These are phyloP conservation scores for Saccharomyces jurei DNA, from an alignment of 805 yeast genomes.

Conservation along the genomic window DNA sequence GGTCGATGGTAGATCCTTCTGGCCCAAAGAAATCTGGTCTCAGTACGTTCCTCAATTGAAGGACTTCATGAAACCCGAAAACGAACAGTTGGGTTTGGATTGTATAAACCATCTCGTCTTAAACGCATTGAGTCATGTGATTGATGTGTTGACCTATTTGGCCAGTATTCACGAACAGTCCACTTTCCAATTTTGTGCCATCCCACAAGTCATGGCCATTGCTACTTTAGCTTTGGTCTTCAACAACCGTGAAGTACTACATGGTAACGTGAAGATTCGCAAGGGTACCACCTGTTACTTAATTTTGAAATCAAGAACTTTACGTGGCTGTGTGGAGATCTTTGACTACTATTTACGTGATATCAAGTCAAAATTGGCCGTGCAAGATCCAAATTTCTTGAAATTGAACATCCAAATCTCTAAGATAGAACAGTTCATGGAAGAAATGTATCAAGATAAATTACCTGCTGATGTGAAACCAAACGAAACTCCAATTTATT, in stretches of 20 bases:
- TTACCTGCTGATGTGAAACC: slow-evolving; percentile 48
- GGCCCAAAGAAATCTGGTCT: slow-evolving; percentile 93
- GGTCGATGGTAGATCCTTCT: slow-evolving; percentile 85
- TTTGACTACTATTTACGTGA: slow-evolving; percentile 66
- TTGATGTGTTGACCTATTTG: slow-evolving; percentile 67
- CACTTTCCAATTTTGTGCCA: slow-evolving; percentile 84
- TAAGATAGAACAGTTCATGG: slow-evolving; percentile 81
- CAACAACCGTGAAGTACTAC: slow-evolving; percentile 68
- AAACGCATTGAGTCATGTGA: slow-evolving; percentile 70
- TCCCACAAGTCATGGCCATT: slow-evolving; percentile 98
- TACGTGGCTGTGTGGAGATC: slow-evolving; percentile 66
- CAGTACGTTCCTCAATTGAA: slow-evolving; percentile 60
- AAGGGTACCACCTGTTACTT: slow-evolving; percentile 78
- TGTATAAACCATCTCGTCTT: slow-evolving; percentile 78
- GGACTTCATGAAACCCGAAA: slow-evolving; percentile 47
- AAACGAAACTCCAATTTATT: slow-evolving; percentile 30
- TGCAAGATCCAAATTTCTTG: slow-evolving; percentile 79
- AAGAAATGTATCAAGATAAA: slow-evolving; percentile 59
- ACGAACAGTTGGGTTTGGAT: slow-evolving; percentile 47
- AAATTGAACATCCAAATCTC: slow-evolving; percentile 80
- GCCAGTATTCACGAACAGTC: slow-evolving; percentile 74
- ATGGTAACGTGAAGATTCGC: slow-evolving; percentile 73
- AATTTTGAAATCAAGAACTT: slow-evolving; percentile 64
- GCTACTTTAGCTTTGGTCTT: slow-evolving; percentile 85
- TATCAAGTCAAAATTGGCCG: slow-evolving; percentile 73